Conservation (phyloP, 208 protist genomes). For the Leishmania turanica region DNA sequence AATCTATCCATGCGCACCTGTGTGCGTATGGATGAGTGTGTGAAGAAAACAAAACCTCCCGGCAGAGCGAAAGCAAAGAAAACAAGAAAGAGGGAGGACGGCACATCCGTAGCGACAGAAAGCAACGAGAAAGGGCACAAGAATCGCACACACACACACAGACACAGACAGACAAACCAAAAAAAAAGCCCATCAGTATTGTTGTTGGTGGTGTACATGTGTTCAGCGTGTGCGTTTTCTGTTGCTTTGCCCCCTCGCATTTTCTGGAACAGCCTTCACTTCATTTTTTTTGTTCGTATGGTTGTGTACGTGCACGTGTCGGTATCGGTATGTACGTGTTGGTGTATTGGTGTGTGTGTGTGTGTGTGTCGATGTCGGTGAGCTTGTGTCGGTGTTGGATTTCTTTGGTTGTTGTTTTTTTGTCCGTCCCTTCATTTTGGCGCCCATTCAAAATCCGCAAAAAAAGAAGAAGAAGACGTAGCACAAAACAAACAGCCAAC, state of each 20-base stretch:
- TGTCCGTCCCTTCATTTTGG: too few species aligned
- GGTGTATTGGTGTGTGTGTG: not conserved
- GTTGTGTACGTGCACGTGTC: not conserved
- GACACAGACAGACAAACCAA: not conserved
- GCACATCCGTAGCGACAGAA: not conserved
- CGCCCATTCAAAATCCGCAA: not conserved
- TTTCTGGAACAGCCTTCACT: not conserved
- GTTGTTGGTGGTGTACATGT: not conserved
- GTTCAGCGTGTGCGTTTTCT: not conserved
- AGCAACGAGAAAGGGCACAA: not conserved
- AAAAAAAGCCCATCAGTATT: conserved; percentile 1
- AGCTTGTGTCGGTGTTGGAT: not conserved
- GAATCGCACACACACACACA: not conserved
- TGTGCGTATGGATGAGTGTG: not conserved
- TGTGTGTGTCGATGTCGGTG: not conserved
- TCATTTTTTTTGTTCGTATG: too few species aligned
- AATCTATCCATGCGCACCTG: not conserved
- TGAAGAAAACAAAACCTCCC: too few species aligned
- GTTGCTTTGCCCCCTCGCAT: not conserved
- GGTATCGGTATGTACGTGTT: not conserved
- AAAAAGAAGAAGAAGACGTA: not conserved
- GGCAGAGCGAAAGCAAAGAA: not conserved
- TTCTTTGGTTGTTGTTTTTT: too few species aligned
- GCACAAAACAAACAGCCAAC: not conserved
- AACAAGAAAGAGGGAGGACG: not conserved